Conservation (phyloP, 495 filamentous ascomycete species). For the Pyrenula massariospora region DNA sequence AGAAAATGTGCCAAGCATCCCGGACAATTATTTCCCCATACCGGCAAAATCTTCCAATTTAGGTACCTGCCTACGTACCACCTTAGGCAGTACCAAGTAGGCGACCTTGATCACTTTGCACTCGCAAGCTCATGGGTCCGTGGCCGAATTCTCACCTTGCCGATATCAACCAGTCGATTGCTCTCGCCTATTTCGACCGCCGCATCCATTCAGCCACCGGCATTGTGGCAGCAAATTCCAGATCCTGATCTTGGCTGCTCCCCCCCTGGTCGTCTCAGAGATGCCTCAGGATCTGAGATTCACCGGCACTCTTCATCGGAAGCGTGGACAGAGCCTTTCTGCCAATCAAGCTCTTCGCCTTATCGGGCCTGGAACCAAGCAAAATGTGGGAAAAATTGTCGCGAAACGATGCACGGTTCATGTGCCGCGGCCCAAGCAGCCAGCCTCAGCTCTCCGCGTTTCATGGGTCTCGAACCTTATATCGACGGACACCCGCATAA, state of each 20-base stretch:
- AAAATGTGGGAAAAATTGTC: neutral
- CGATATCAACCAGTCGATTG: no score
- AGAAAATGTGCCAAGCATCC: no score
- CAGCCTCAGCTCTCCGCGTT: neutral
- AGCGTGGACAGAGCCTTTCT: neutral
- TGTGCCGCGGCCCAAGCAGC: neutral
- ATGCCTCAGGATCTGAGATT: neutral
- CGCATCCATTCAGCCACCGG: no score
- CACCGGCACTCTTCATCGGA: neutral
- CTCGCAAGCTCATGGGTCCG: no score
- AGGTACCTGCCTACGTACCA: no score
- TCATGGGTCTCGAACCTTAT: neutral
- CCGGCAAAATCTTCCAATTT: no score
- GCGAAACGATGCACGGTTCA: neutral
- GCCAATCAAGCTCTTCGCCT: neutral
- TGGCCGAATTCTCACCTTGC: no score
- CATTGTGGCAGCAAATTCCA: no score
- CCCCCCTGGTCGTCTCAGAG: neutral
- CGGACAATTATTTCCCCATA: no score
- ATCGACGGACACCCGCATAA: neutral
- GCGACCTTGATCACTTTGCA: no score
- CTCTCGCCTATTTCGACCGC: no score
- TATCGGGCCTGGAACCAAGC: neutral
- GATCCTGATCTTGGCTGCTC: neutral
- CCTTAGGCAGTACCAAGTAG: no score